Conservation (phyloP, 2,329 filamentous ascomycete genomes). For the Tolypocladium ovalisporum region DNA sequence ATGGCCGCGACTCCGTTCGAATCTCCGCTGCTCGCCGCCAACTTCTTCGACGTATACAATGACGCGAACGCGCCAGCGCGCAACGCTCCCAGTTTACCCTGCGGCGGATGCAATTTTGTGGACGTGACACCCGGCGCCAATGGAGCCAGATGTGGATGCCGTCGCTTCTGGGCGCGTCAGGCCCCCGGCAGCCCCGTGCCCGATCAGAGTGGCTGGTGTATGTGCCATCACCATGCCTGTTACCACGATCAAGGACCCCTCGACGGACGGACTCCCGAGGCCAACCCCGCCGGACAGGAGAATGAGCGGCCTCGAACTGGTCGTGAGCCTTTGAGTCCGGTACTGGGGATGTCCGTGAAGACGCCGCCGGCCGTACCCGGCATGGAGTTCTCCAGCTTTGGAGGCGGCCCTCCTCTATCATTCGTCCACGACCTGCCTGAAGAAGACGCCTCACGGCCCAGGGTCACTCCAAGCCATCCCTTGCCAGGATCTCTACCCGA, state of each 20-base stretch:
- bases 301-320: conserved; percentile 38
- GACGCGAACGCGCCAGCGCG: conserved; percentile 26
- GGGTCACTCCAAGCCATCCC: conserved; percentile 14
- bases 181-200: conserved; percentile 19
- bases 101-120: conserved; percentile 47
- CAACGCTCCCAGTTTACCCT: conserved; percentile 28
- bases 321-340: conserved; percentile 41
- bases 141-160: conserved; percentile 46
- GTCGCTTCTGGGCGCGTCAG: conserved; percentile 46
- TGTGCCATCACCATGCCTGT: conserved; percentile 54
- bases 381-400: conserved; percentile 30
- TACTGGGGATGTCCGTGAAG: conserved; percentile 35
- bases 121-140: conserved; percentile 40
- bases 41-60: conserved; percentile 45
- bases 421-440: conserved; percentile 21
- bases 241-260: conserved; percentile 40
- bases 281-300: conserved; percentile 31
- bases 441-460: conserved; percentile 11
- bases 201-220: conserved; percentile 42
- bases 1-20: conserved; percentile 44
- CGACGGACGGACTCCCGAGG: conserved; percentile 11
- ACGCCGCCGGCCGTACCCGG: conserved; percentile 22
- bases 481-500: conserved; percentile 40
- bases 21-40: conserved; percentile 27
- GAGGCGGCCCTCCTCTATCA: conserved; percentile 17